Evolutionary conservation across 768 basidiomycete genomes (phyloP), one percentile per base, ranked within the genome.

Genomic region (Podaxis mareebaensis): DNA sequence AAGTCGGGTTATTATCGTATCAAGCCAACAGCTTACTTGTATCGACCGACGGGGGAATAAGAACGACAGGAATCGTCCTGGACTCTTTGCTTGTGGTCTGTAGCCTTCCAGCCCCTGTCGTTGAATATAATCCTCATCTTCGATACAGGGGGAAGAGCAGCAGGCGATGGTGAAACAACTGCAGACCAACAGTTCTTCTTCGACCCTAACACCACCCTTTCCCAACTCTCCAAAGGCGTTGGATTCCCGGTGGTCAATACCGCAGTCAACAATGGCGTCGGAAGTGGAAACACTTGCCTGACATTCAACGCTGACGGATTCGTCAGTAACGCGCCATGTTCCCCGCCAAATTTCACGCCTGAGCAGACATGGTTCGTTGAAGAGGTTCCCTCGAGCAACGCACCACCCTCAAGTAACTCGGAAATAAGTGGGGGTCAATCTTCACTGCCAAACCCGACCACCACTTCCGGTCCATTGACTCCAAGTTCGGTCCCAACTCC

Each of bases 21-120:
- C 72, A 57, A 74, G 69, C 57, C 71, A 71, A 57, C 71, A 73
- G 54, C 65, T 71, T 46, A 73, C 71, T 26, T 73, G 72, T 38
- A 64, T 73, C 17, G 71, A 72, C 48, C 69, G 68, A n/a, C 62
- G 72, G 58, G 60, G 67, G 22, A 71, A 72, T 40, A 71, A 61
- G 17, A 66, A 73, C 6, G 70, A 73, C 56, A 67, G 63, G 26
- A 70, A 58, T 54, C 71, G 71, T 44, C 72, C 71, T 22, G 72
- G 71, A 17, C 69, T 72, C 48, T 73, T 73, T 30, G 69, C 70
- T 53, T 71, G 71, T 40, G 71, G 72, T 71, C 26, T 39, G 62
- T 55, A 2, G 33, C 44, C 22, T 54, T 15, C 33, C 17, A n/a
- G 38, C n/a, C 13, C n/a, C 33, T 46, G n/a, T 46, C 20, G 15